Base-by-base conservation (phyloP, 208 protist species). In the Wallacemonas sp. region DNA sequence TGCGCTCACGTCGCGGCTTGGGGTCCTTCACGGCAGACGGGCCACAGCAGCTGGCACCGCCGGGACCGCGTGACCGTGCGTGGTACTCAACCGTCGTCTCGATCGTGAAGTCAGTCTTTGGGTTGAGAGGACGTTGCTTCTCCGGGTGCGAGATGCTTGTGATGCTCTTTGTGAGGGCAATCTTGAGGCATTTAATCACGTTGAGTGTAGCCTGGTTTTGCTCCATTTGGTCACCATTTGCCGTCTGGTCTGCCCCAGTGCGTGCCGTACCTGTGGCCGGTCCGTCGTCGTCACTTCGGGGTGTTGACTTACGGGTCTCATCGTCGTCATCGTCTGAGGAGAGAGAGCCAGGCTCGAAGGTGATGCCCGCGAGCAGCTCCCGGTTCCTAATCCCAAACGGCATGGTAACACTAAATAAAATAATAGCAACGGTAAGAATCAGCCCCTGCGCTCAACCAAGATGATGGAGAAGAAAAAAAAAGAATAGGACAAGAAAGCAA, bases 151-250 rank as follows among this genome's bases (percentile, higher is more conserved):
- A 91, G 44, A 97, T 97, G 62, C 81, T 91, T 0, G 62, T 79
- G 36, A 97, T 92, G 39, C 83, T 86, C 33, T 75, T 73, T 27
- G 67, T 68, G n/a, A 97, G 67, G 2, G 86, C 91, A 33, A 84
- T 77, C 47, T 95, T 93, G 31, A 95, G 73, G 67, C 88, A 97
- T 3, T 66, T 54, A 53, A 97, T 94, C 19, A 95, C 61, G 21
- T 78, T 75, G 33, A 77, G 55, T 45, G 85, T 91, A 1, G 82
- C 78, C 42, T 79, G 62, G 60, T 89, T 80, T 51, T 75, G 68
- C 15, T 54, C 22, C 24, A 54, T 26, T 5, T 19, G 9, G 17
- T 54, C 46, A 2, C 9, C 26, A 6, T 8, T 12, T 17, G 26
- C 6, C 46, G 9, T 21, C 42, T n/a, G n/a, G n/a, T n/a, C n/a